Conservation (phyloP, 1,139 yeast species). For the Nadsonia commutata region DNA sequence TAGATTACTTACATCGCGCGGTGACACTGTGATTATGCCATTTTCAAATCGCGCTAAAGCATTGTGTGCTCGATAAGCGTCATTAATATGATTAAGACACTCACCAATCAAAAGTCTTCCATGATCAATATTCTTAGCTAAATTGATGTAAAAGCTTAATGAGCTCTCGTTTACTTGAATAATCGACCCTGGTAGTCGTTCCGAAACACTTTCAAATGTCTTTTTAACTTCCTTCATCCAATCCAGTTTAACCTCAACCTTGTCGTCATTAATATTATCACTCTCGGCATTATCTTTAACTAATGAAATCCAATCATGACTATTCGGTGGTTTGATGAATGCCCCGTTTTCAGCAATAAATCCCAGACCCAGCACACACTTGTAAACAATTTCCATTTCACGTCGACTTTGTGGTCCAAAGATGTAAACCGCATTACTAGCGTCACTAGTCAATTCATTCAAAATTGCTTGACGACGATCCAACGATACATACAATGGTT, state of each 20-base stretch:
- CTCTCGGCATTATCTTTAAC: conserved; percentile 24
- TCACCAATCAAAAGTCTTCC: neutral
- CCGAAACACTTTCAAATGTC: neutral
- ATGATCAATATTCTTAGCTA: neutral
- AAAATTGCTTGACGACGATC: conserved; percentile 23
- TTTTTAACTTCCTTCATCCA: neutral
- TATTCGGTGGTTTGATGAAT: conserved; percentile 21
- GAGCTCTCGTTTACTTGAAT: neutral
- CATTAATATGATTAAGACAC: neutral
- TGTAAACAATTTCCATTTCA: conserved; percentile 53
- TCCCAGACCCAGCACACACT: conserved; percentile 58
- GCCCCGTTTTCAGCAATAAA: conserved; percentile 87
- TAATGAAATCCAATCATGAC: conserved; percentile 32
- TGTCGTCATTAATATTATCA: neutral
- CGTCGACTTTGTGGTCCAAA: conserved; percentile 49
- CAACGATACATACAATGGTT: conserved; percentile 17
- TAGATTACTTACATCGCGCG: neutral
- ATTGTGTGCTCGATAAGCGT: neutral
- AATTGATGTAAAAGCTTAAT: neutral
- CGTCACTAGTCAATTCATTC: conserved; percentile 35
- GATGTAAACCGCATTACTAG: conserved; percentile 53
- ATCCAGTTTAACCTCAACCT: neutral
- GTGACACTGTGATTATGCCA: neutral
- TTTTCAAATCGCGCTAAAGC: neutral
- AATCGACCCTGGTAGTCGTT: neutral